These are phyloP conservation scores for Hirsutella rhossiliensis DNA, from an alignment of 2,329 filamentous ascomycete species.

Conservation along the genomic window DNA sequence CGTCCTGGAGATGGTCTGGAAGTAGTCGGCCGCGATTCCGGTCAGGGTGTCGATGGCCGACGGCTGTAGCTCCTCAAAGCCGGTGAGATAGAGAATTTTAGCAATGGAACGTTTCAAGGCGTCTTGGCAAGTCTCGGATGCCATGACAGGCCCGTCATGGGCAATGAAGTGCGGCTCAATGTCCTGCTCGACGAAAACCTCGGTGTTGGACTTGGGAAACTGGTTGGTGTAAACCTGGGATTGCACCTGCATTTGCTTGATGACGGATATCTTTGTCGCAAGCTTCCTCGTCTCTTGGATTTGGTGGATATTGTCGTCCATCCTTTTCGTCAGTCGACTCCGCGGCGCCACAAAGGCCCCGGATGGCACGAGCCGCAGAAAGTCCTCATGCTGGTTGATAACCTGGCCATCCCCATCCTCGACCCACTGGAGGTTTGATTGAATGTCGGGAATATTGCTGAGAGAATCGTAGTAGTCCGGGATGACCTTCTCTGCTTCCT, in stretches of 20 bases:
- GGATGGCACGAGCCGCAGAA: conserved; percentile 61
- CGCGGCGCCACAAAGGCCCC: conserved; percentile 66
- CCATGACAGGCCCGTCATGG: conserved; percentile 80
- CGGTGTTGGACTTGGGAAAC: conserved; percentile 89
- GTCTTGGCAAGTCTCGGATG: conserved; percentile 66
- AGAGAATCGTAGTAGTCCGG: conserved; percentile 92
- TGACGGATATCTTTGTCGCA: conserved; percentile 90
- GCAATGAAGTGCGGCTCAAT: conserved; percentile 81
- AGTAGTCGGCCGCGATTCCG: conserved; percentile 81
- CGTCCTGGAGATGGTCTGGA: conserved; percentile 68
- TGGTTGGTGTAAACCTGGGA: conserved; percentile 97
- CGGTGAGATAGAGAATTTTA: conserved; percentile 90
- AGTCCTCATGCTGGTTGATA: conserved; percentile 79
- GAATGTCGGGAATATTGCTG: conserved; percentile 75
- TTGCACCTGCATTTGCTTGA: conserved; percentile 99
- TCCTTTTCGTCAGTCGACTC: conserved; percentile 62
- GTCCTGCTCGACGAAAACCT: conserved; percentile 79
- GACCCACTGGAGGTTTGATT: conserved; percentile 68
- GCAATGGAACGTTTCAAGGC: conserved; percentile 83
- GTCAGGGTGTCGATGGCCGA: conserved; percentile 85
- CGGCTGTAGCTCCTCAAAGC: conserved; percentile 94
- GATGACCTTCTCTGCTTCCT: conserved; percentile 69
- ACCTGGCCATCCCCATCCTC: conserved; percentile 84
- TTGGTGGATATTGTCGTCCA: conserved; percentile 84
- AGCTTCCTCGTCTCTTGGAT: conserved; percentile 96